Conservation (phyloP, 2,329 filamentous ascomycete genomes). For the Fusarium circinatum region DNA sequence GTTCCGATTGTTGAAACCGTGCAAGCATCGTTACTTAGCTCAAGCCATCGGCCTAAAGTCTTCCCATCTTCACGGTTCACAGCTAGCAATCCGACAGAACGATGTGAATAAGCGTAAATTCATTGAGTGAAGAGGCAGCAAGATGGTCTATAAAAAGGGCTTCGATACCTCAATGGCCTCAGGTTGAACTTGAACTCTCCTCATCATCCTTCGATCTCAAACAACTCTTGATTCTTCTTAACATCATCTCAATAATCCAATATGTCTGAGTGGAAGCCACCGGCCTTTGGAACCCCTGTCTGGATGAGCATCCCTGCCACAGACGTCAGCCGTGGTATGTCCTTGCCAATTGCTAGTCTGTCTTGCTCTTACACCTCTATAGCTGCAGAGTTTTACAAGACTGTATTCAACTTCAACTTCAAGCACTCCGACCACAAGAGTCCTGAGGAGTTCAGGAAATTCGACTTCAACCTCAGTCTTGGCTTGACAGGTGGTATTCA, state of each 20-base stretch:
- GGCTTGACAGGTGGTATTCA: conserved; percentile 44
- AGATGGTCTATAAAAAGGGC: conserved; percentile 31
- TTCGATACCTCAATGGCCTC: not conserved
- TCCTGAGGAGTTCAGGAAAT: conserved; percentile 33
- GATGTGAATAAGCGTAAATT: conserved; percentile 8
- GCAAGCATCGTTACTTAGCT: conserved; percentile 23
- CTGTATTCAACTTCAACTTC: conserved; percentile 44
- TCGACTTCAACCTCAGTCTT: conserved; percentile 46
- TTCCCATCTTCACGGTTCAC: conserved; percentile 19
- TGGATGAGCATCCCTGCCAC: conserved; percentile 46
- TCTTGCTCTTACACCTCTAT: not conserved
- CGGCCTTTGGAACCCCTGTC: conserved; percentile 42
- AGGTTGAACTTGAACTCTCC: not conserved
- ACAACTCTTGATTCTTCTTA: not conserved
- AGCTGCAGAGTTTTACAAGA: conserved; percentile 46
- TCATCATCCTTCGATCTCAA: not conserved
- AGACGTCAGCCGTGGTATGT: conserved; percentile 42
- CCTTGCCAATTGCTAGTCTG: not conserved
- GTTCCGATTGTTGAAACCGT: conserved; percentile 33
- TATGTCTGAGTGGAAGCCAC: conserved; percentile 47
- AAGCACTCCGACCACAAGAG: conserved; percentile 24
- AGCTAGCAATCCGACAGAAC: not conserved
- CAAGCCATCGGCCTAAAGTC: conserved; percentile 39
- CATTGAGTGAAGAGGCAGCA: not conserved
- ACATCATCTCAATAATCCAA: not conserved